Base-by-base conservation (phyloP, 495 filamentous ascomycete genomes). In the Xylaria cubensis region DNA sequence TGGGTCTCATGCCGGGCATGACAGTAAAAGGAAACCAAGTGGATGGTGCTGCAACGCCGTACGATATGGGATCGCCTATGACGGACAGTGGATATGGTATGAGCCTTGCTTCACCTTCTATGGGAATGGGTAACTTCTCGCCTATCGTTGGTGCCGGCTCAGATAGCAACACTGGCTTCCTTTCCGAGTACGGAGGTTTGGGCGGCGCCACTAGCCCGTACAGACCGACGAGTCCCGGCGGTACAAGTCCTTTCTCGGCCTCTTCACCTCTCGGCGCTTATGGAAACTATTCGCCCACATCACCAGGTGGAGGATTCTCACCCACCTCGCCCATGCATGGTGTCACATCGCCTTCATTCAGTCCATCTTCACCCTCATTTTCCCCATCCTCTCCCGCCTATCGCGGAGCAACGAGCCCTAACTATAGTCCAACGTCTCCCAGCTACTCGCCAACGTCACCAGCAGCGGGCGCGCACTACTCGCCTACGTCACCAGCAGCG, bases 21-120 rank as follows among this genome's bases (percentile, higher is more conserved):
- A 88, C 89, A 8, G 86, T 90, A 58, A 94, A 93, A 82, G 92
- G 91, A 69, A 86, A 85, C 36, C 88, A 90, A 64, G 85, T 90
- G 50, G 94, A 94, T 69, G 96, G 96, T 73, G 92, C 94, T 53
- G 92, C 94, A 29, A 99, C 96, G 24, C 97, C 97, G 8, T 99
- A 99, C 80, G 96, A 97, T 75, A 92, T 90, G 55, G 93, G 91
- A 66, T 98, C 96, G 34, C 96, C 96, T 8, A 90, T 95, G 86
- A 89, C 90, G 41, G 94, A 95, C 74, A 91, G 87, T 67, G 90
- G 90, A 61, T 84, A 84, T 17, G 76, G 78, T 24, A 75, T 78
- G 42, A 92, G 91, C 81, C 85, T 92, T 72, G 92, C 71, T 63
- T 82, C 74, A 72, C 81, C 74, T 48, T 92, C 92, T 8, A 91